Percentiles rank a stretch among this genome's conserved stretches.
phyloP scores from a whole-genome alignment of 2,329 filamentous ascomycete species.

The Hymenoscyphus albidus region DNA sequence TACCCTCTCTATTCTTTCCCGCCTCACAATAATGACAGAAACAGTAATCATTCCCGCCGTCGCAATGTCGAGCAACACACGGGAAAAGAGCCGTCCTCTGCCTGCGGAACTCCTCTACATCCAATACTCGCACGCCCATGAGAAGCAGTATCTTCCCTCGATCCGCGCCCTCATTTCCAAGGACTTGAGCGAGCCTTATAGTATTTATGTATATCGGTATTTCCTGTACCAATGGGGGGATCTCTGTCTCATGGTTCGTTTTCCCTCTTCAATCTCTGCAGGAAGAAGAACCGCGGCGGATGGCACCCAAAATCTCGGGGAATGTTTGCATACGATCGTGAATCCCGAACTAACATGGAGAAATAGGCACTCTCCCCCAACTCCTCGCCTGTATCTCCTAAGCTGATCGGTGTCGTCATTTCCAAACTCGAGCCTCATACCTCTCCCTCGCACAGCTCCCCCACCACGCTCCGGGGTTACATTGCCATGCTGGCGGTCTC shows the following conservation, averaged over 20 bases:
- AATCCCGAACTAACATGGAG: neutral
- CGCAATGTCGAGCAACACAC: slow-evolving; percentile 4
- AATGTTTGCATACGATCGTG: neutral
- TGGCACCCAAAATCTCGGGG: neutral
- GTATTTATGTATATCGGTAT: slow-evolving; percentile 98
- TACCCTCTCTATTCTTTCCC: neutral
- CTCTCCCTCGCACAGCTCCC: slow-evolving; percentile 64
- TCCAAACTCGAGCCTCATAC: slow-evolving; percentile 92
- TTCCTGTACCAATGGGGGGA: slow-evolving; percentile 98
- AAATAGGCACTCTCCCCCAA: slow-evolving; percentile 55
- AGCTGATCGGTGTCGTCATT: slow-evolving; percentile 84
- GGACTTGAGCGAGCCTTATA: slow-evolving; percentile 96
- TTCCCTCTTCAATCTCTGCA: slow-evolving; percentile 4
- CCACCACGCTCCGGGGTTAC: slow-evolving; percentile 75
- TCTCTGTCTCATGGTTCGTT: slow-evolving; percentile 83
- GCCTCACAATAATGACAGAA: neutral
- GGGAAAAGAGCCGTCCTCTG: slow-evolving; percentile 22
- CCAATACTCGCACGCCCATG: slow-evolving; percentile 59
- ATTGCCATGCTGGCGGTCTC: slow-evolving; percentile 98
- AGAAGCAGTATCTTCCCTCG: slow-evolving; percentile 68
- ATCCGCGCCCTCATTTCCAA: slow-evolving; percentile 93
- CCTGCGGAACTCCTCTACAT: slow-evolving; percentile 53
- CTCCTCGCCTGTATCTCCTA: slow-evolving; percentile 55
- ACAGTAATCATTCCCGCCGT: neutral
- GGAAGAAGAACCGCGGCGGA: neutral